Base-by-base conservation (phyloP, 441 rosid genomes). In the Adansonia grandidieri region DNA sequence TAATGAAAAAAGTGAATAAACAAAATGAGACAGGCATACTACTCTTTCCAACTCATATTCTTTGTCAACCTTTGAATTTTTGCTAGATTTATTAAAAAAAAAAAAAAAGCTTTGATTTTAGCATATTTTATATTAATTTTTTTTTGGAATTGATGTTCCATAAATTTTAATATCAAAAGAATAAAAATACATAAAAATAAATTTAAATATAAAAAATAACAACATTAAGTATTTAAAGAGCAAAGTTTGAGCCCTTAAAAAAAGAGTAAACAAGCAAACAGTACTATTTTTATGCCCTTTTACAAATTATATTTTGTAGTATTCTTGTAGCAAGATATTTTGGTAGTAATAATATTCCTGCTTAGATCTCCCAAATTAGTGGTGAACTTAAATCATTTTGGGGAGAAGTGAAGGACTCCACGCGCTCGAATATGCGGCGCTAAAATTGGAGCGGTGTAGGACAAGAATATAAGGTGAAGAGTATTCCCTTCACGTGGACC, bases 401-500 rank as follows among this genome's bases (percentile, higher is more conserved):
- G 84, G 81, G 45, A 32, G 75, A 75, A 78, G 77, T 66, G 78
- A 68, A 79, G 51, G 69, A 47, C 47, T 73, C 81, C 82, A 79
- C 14, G 60, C 61, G 40, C 79, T 37, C 54, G 8, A 37, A 61
- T 67, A 17, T 45, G 44, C 78, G 81, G 82, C 84, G 51, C 85
- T 77, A 77, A 81, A 81, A 40, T 80, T 79, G 77, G 81, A 70
- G 81, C 6, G 58, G 65, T 69, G 74, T 50, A 77, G 63, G 83
- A 77, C 84, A 77, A 64, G 57, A 28, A 42, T 20, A 13, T 14
- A 28, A 50, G 24, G 44, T 4, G 14, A 37, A 53, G 57, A 24
- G 37, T 4, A 75, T 71, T 77, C 32, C 78, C 78, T 82, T 78
- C 85, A 80, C 85, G 73, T 80, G 87, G 79, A 73, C 82, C 85